Conservation (phyloP, 306 rosid genomes). For the Malus sylvestris region DNA sequence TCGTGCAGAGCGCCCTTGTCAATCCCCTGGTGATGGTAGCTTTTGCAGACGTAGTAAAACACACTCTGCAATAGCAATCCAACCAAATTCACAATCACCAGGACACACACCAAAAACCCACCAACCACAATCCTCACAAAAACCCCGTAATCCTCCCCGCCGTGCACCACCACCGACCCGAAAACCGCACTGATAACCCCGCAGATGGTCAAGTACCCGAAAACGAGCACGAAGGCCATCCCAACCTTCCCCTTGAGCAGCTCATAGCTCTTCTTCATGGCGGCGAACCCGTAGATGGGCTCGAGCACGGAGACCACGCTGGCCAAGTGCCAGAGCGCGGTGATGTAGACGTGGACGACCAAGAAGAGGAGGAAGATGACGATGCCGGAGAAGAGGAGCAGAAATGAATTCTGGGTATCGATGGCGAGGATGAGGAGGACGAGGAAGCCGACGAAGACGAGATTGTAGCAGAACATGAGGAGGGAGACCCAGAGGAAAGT, state of each 20-base stretch:
- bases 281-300: slow-evolving; percentile 62
- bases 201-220: slow-evolving; percentile 46
- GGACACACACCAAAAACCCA: slow-evolving; percentile 74
- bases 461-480: slow-evolving; percentile 59
- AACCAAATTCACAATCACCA: slow-evolving; percentile 79
- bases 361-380: slow-evolving; percentile 42
- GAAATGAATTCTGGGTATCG: slow-evolving; percentile 32
- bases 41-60: slow-evolving; percentile 89
- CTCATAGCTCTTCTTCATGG: slow-evolving; percentile 84
- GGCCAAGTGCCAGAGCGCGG: slow-evolving; percentile 89
- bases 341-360: slow-evolving; percentile 66
- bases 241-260: slow-evolving; percentile 62
- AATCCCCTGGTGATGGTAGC: slow-evolving; percentile 85
- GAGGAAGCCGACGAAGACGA: slow-evolving; percentile 35
- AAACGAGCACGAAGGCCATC: slow-evolving; percentile 48
- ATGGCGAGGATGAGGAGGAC: slow-evolving; percentile 45
- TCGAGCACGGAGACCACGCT: slow-evolving; percentile 88
- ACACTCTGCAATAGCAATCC: slow-evolving; percentile 89
- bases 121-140: slow-evolving; percentile 67
- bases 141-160: slow-evolving; percentile 47
- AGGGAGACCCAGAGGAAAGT: slow-evolving; percentile 81
- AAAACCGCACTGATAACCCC: slow-evolving; percentile 43
- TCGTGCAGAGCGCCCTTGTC: slow-evolving; percentile 81
- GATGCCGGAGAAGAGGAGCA: slow-evolving; percentile 28
- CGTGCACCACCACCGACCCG: slow-evolving; percentile 70